A percentile compares a stretch with the other conserved stretches of the same genome.
Conservation (phyloP, 768 basidiomycete genomes). For the Lactarius psammicola region DNA sequence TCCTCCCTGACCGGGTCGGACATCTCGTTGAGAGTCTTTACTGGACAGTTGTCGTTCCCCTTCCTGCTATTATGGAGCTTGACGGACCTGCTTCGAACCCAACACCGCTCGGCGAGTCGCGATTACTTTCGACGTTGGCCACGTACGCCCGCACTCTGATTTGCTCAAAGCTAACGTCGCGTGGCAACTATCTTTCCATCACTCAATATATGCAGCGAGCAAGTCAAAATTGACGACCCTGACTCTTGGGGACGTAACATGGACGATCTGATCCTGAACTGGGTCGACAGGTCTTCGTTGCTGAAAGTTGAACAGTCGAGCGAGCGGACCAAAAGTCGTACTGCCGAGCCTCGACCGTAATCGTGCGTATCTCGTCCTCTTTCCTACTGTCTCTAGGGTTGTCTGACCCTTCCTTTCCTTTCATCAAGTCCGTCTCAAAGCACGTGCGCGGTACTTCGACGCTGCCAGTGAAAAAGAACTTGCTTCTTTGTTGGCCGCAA, state of each 20-base stretch:
- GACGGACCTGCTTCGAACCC: constrained; percentile 77
- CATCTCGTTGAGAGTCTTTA: constrained; percentile 75
- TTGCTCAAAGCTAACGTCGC: constrained; percentile 93
- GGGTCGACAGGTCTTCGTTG: constrained; percentile 80
- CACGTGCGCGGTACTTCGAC: constrained; percentile 79
- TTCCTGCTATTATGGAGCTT: constrained; percentile 95
- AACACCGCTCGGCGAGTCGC: constrained; percentile 73
- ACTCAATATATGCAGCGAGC: constrained; percentile 81
- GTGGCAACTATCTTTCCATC: constrained; percentile 90
- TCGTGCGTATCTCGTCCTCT: constrained; percentile 48
- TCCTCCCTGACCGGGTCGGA: constrained; percentile 70
- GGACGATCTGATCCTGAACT: constrained; percentile 95
- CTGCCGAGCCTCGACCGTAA: constrained; percentile 91
- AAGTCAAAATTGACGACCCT: constrained; percentile 61
- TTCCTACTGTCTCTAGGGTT: neutral
- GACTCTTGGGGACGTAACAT: constrained; percentile 65
- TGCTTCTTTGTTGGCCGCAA: constrained; percentile 57
- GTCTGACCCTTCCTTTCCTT: neutral
- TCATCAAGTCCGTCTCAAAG: constrained; percentile 80
- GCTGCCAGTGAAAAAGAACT: constrained; percentile 87
- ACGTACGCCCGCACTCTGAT: constrained; percentile 67
- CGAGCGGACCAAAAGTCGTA: constrained; percentile 48
- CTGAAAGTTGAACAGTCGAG: constrained; percentile 41
- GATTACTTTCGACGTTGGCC: constrained; percentile 69
- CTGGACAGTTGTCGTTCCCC: constrained; percentile 90